Conservation (phyloP, 2,329 filamentous ascomycete species). For the Apiospora aurea region DNA sequence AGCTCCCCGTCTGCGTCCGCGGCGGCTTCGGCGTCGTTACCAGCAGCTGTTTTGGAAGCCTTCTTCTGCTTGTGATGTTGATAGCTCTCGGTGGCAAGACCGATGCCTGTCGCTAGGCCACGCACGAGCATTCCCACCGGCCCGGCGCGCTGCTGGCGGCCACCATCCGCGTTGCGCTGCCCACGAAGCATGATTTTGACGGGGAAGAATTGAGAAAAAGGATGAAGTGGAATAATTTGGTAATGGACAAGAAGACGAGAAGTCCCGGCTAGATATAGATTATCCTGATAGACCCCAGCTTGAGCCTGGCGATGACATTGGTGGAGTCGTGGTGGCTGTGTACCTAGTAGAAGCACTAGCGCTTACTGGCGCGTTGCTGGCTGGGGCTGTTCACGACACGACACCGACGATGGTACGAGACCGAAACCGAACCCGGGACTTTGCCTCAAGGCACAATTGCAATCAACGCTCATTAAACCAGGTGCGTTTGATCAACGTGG, state of each 20-base stretch:
- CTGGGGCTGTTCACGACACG: no score
- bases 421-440: no score
- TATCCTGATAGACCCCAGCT: neutral
- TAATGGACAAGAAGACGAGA: neutral
- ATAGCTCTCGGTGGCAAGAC: conserved; percentile 27
- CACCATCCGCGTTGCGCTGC: neutral
- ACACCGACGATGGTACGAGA: no score
- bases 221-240: neutral
- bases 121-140: conserved; percentile 31
- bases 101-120: conserved; percentile 26
- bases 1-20: neutral
- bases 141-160: neutral
- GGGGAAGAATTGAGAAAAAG: neutral
- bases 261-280: neutral
- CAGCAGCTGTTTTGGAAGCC: neutral
- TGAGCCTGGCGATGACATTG: neutral
- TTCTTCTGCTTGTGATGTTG: conserved; percentile 28
- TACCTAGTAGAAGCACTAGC: no score
- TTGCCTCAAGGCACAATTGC: no score
- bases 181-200: neutral
- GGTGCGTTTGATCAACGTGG: no score
- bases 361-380: no score
- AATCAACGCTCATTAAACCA: no score
- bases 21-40: neutral
- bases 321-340: no score